These are phyloP conservation scores for Holtermanniella nyarrowii DNA, from an alignment of 768 basidiomycete species.

Conservation along the genomic window DNA sequence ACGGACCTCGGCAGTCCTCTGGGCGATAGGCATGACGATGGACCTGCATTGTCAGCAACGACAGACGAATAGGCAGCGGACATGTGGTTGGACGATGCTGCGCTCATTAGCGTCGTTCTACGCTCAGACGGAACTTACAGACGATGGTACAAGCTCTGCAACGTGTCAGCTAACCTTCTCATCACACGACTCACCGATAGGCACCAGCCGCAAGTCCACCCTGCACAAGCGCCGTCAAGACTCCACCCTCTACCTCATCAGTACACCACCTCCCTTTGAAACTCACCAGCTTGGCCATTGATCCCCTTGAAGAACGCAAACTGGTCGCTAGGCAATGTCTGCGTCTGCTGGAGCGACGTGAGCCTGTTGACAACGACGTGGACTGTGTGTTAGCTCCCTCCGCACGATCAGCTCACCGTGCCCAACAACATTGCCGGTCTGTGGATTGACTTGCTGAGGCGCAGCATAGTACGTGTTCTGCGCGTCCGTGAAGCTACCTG, in stretches of 20 bases:
- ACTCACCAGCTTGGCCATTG: slow-evolving; percentile 14
- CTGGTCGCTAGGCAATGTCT: slow-evolving; percentile 46
- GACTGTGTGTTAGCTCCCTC: slow-evolving; percentile 40
- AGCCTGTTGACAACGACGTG: slow-evolving; percentile 53
- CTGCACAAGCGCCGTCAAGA: slow-evolving; percentile 48
- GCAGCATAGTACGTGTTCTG: slow-evolving; percentile 51
- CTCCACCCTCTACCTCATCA: slow-evolving; percentile 47
- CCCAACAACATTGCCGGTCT: slow-evolving; percentile 48
- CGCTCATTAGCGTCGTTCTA: too few relatives aligned
- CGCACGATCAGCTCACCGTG: neutral
- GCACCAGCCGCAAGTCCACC: slow-evolving; percentile 52
- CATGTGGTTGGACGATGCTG: neutral
- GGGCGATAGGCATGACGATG: slow-evolving; percentile 22
- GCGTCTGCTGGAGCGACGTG: slow-evolving; percentile 45
- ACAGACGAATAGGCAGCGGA: slow-evolving; percentile 5
- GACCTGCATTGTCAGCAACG: neutral
- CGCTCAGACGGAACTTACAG: slow-evolving; percentile 11
- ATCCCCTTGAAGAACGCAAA: slow-evolving; percentile 53
- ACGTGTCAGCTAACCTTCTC: too few relatives aligned
- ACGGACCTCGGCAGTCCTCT: slow-evolving; percentile 20
- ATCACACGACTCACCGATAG: slow-evolving; percentile 49
- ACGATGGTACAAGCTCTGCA: slow-evolving; percentile 14
- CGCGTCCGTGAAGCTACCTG: slow-evolving; percentile 53
- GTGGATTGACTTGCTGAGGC: slow-evolving; percentile 49
- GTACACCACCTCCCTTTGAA: neutral